phyloP scores from a whole-genome alignment of 768 basidiomycete genomes.

The Phanerochaete sordida region DNA sequence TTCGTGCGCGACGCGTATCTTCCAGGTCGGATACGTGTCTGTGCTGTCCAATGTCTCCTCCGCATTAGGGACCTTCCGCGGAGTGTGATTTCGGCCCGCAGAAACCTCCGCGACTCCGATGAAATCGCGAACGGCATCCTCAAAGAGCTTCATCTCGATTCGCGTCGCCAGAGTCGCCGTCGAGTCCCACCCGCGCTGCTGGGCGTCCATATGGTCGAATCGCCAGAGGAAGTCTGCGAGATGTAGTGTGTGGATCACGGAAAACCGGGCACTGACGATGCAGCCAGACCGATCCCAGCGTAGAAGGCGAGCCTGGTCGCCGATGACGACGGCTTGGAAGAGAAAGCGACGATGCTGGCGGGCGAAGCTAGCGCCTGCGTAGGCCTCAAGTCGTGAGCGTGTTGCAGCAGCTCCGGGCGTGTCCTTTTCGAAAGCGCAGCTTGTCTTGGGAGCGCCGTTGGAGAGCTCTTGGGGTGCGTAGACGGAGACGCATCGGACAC shows the following conservation, averaged over 20 bases:
- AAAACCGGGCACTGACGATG: not conserved
- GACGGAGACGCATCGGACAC: too few relatives aligned
- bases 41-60: not conserved
- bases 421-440: not conserved
- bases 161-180: not conserved
- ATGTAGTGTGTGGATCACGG: not conserved
- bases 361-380: not conserved
- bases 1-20: not conserved
- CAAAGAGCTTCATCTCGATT: not conserved
- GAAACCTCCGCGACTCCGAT: not conserved
- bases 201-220: not conserved
- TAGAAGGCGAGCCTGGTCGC: not conserved
- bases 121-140: not conserved
- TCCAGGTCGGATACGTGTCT: not conserved
- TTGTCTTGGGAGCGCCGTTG: not conserved
- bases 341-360: not conserved
- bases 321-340: not conserved
- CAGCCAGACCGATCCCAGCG: not conserved
- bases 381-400: not conserved
- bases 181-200: constrained; percentile 2
- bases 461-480: too few relatives aligned
- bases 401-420: too few relatives aligned
- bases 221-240: constrained; percentile 1
- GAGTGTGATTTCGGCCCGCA: too few relatives aligned
- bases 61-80: not conserved